These are phyloP conservation scores for Melanopsichium pennsylvanicum DNA, from an alignment of 1,284 basidiomycete species.

Conservation along the genomic window DNA sequence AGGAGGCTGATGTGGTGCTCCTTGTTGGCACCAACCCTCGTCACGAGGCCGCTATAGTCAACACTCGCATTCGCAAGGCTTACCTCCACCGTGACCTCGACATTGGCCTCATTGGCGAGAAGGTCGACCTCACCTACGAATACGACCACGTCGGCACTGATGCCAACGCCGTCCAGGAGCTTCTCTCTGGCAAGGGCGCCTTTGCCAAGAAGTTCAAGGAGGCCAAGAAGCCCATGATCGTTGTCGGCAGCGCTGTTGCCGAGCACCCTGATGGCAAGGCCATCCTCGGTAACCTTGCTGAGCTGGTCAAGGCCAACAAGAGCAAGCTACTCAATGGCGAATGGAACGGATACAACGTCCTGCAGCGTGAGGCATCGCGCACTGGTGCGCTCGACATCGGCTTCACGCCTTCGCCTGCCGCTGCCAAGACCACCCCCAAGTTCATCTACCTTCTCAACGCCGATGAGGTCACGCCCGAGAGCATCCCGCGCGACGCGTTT, in stretches of 20 bases:
- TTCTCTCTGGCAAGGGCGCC: constrained; percentile 75
- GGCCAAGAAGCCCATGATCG: constrained; percentile 92
- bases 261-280: constrained; percentile 88
- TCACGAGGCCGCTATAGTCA: constrained; percentile 96
- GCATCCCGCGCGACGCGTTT: constrained; percentile 92
- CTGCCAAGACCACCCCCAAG: constrained; percentile 81
- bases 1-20: constrained; percentile 89
- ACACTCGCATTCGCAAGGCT: constrained; percentile 93
- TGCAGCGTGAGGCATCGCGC: constrained; percentile 89
- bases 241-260: constrained; percentile 85
- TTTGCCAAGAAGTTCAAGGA: constrained; percentile 88
- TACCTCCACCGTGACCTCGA: constrained; percentile 87
- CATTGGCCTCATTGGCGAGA: constrained; percentile 88
- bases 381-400: constrained; percentile 96
- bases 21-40: constrained; percentile 96
- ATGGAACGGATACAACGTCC: constrained; percentile 93
- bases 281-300: constrained; percentile 79
- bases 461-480: constrained; percentile 87
- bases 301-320: constrained; percentile 75
- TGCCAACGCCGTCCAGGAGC: constrained; percentile 79
- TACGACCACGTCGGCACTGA: constrained; percentile 88
- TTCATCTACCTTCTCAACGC: constrained; percentile 97
- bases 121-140: constrained; percentile 89
- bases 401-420: constrained; percentile 83
- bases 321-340: constrained; percentile 80